Conservation (phyloP, 2,329 filamentous ascomycete species). For the Chaetomium sp. region DNA sequence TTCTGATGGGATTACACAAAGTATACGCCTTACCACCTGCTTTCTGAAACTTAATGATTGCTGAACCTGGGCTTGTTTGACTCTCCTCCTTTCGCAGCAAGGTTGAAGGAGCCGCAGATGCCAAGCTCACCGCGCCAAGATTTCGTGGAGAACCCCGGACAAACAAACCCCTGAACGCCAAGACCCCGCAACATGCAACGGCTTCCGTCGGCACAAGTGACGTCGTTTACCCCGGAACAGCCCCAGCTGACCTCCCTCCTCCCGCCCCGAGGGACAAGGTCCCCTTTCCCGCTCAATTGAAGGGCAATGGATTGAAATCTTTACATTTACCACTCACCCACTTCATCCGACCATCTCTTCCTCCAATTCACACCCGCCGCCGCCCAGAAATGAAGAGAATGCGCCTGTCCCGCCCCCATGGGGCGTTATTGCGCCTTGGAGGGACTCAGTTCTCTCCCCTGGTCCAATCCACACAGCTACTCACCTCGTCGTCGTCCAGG, state of each 20-base stretch:
- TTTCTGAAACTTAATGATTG: too few relatives aligned
- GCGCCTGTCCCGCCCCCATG: constrained; percentile 18
- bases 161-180: constrained; percentile 22
- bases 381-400: constrained; percentile 30
- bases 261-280: background rate
- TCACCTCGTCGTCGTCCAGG: background rate
- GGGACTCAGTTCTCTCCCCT: constrained; percentile 21
- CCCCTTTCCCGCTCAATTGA: constrained; percentile 21
- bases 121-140: background rate
- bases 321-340: background rate
- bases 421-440: constrained; percentile 25
- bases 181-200: constrained; percentile 23
- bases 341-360: background rate
- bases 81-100: too few relatives aligned
- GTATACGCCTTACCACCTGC: too few relatives aligned
- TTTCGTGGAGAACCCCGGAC: background rate
- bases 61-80: too few relatives aligned
- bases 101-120: background rate
- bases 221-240: constrained; percentile 28
- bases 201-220: constrained; percentile 38
- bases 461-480: constrained; percentile 31
- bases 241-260: constrained; percentile 18
- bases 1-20: too few relatives aligned
- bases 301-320: constrained; percentile 8
- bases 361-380: background rate